Evolutionary conservation across 768 basidiomycete genomes (phyloP).

Genomic region (Termitomyces sp.): DNA sequence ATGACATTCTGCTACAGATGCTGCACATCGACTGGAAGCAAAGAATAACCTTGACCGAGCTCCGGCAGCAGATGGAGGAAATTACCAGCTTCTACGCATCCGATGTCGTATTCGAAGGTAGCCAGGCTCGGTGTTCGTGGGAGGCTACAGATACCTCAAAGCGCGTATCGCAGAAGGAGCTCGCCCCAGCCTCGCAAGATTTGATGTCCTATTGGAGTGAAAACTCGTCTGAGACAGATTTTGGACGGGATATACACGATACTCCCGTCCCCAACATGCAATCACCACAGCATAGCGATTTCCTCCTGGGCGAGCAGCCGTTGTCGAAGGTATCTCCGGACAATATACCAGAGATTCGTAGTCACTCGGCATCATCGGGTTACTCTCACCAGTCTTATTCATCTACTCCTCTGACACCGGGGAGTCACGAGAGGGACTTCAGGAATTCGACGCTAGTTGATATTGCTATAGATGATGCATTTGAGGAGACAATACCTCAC

Average conservation of each 20-base stretch:
- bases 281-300: slow-evolving; percentile 2
- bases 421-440: slow-evolving; percentile 3
- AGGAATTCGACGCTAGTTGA: neutral
- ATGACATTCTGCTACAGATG: slow-evolving; percentile 69
- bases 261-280: neutral
- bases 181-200: neutral
- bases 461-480: slow-evolving; percentile 7
- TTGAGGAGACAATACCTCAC: neutral
- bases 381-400: slow-evolving; percentile 10
- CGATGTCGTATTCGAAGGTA: slow-evolving; percentile 75
- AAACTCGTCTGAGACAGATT: slow-evolving; percentile 9
- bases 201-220: slow-evolving; percentile 18
- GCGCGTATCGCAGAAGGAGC: slow-evolving; percentile 12
- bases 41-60: slow-evolving; percentile 44
- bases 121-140: slow-evolving; percentile 75
- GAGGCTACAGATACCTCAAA: slow-evolving; percentile 55
- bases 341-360: slow-evolving; percentile 4
- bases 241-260: neutral
- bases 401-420: slow-evolving; percentile 12
- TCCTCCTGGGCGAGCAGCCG: neutral
- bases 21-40: slow-evolving; percentile 66
- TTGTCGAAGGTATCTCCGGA: neutral
- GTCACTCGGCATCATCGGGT: slow-evolving; percentile 2
- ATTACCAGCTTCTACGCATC: slow-evolving; percentile 66
- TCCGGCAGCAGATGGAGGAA: slow-evolving; percentile 51